These are phyloP conservation scores for Quercus agrifolia DNA, from an alignment of 306 rosid genomes.

Conservation along the genomic window DNA sequence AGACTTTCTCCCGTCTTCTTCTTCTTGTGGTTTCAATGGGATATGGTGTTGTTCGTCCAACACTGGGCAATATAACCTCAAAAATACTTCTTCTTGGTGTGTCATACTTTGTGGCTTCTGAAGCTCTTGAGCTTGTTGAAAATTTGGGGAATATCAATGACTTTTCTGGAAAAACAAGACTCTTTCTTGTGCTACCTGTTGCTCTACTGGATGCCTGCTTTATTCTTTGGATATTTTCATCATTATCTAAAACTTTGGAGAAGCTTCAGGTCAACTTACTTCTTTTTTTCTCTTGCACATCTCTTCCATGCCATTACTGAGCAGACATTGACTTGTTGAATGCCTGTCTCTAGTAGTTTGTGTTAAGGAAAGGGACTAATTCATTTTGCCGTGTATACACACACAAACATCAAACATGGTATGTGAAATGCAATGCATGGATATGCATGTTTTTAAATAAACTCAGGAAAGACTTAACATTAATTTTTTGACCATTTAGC, in stretches of 20 bases:
- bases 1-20: constrained; percentile 69
- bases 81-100: constrained; percentile 60
- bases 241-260: constrained; percentile 67
- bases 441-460: neutral
- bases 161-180: constrained; percentile 62
- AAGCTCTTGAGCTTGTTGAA: constrained; percentile 76
- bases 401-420: neutral
- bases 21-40: constrained; percentile 76
- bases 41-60: constrained; percentile 68
- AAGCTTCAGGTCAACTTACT: constrained; percentile 67
- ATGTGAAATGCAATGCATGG: neutral
- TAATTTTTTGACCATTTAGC: neutral
- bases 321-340: neutral
- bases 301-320: neutral
- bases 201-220: constrained; percentile 71
- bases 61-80: constrained; percentile 53
- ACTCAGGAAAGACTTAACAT: neutral
- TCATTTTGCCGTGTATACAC: neutral
- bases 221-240: constrained; percentile 75
- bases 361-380: constrained; percentile 4
- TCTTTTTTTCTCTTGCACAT: constrained; percentile 5
- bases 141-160: constrained; percentile 76
- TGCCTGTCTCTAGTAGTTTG: neutral
- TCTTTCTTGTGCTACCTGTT: constrained; percentile 64
- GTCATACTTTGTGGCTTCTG: constrained; percentile 61